phyloP scores from a whole-genome alignment of 495 filamentous ascomycete species.

The Neurospora sp. region DNA sequence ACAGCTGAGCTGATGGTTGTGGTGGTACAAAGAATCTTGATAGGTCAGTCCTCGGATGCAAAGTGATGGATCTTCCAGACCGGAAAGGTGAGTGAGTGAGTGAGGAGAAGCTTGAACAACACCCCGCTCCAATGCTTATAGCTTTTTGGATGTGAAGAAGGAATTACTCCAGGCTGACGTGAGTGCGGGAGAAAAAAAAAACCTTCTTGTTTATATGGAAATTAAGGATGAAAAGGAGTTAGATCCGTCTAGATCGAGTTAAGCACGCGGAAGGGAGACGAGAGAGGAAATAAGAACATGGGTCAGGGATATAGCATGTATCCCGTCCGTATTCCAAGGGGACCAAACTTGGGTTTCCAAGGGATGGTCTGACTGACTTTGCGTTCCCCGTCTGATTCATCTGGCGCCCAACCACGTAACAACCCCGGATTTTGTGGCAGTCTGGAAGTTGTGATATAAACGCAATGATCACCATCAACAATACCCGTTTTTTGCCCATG shows the following conservation, averaged over 20 bases:
- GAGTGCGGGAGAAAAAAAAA: not conserved
- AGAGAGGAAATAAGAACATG: constrained; percentile 8
- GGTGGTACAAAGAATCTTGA: not conserved
- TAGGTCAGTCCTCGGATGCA: not conserved
- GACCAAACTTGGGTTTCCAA: not conserved
- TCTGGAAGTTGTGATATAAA: not conserved
- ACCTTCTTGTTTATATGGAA: not conserved
- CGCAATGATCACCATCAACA: not conserved
- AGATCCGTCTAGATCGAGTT: not conserved
- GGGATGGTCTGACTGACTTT: not conserved
- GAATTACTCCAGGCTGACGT: not conserved
- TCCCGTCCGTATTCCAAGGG: not conserved
- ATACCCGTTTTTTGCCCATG: not conserved
- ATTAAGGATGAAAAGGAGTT: not conserved
- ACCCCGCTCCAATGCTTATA: not conserved
- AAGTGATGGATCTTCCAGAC: not conserved
- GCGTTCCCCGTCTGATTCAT: not conserved
- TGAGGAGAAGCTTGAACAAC: not conserved
- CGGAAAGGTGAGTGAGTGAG: not conserved
- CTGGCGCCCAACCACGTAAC: not conserved
- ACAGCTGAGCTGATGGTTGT: not conserved
- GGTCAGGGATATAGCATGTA: not conserved
- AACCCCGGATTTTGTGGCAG: not conserved
- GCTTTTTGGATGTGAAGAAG: not conserved
- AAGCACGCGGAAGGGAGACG: constrained; percentile 9